Evolutionary conservation across 306 rosid species (phyloP).

Genomic region (Dicorynia guianensis): DNA sequence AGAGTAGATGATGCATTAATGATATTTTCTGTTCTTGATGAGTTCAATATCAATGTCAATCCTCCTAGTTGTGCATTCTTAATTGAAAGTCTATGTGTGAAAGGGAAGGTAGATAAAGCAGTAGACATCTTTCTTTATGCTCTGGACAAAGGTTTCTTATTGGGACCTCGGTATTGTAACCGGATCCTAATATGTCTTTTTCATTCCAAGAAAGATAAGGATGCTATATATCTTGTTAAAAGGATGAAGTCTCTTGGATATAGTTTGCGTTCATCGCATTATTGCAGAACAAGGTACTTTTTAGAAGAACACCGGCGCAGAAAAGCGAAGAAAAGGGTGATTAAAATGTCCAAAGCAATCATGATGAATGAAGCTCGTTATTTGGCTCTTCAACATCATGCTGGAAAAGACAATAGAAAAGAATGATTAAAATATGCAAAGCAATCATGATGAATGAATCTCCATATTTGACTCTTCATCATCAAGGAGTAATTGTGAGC

Average conservation of each 20-base stretch:
- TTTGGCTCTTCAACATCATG: constrained; percentile 29
- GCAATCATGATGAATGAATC: constrained; percentile 23
- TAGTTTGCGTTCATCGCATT: constrained; percentile 37
- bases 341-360: constrained; percentile 6
- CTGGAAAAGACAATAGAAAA: too few relatives aligned
- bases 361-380: constrained; percentile 19
- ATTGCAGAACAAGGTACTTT: constrained; percentile 42
- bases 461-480: constrained; percentile 26
- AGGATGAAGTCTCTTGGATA: constrained; percentile 68
- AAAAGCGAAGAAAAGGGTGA: constrained; percentile 22
- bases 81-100: constrained; percentile 63
- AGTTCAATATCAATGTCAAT: constrained; percentile 59
- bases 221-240: constrained; percentile 53
- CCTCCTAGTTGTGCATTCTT: constrained; percentile 79
- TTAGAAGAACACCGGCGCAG: constrained; percentile 20
- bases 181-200: constrained; percentile 53
- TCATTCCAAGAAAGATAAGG: constrained; percentile 47
- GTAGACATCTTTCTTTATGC: constrained; percentile 62
- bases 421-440: constrained; percentile 5
- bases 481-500: constrained; percentile 29
- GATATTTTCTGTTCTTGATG: constrained; percentile 66
- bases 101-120: constrained; percentile 58
- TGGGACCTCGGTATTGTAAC: constrained; percentile 50
- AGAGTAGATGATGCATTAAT: constrained; percentile 61
- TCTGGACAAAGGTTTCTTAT: constrained; percentile 59